Conservation (phyloP, 805 yeast genomes). For the Vanderwaltozyma tropicalis region DNA sequence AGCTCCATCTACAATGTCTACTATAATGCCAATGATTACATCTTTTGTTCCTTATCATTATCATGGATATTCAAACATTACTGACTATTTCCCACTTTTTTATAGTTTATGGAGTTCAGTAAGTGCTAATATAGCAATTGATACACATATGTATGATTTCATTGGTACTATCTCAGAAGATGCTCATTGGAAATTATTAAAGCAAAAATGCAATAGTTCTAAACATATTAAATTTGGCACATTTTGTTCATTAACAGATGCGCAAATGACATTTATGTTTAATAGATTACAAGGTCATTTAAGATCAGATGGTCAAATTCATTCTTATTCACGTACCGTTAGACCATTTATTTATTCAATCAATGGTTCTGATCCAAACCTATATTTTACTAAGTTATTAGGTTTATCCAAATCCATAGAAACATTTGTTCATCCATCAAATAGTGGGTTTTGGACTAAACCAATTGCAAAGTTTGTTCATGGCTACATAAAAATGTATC, state of each 20-base stretch:
- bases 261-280: conserved; percentile 51
- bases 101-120: conserved; percentile 65
- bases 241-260: conserved; percentile 53
- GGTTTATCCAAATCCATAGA: conserved; percentile 57
- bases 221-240: conserved; percentile 24
- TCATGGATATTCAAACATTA: conserved; percentile 31
- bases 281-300: conserved; percentile 40
- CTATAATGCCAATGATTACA: conserved; percentile 42
- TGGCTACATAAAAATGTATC: conserved; percentile 49
- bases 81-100: conserved; percentile 52
- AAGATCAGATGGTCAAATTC: conserved; percentile 28
- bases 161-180: conserved; percentile 51
- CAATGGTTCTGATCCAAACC: conserved; percentile 37
- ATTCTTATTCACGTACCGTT: conserved; percentile 41
- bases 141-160: conserved; percentile 55
- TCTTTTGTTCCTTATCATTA: conserved; percentile 41
- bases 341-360: conserved; percentile 45
- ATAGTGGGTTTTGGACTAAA: conserved; percentile 79
- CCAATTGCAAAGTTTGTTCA: conserved; percentile 57
- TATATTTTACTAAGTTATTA: conserved; percentile 40
- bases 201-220: conserved; percentile 10
- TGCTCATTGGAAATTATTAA: conserved; percentile 27
- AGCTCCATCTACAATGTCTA: conserved; percentile 42
- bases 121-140: conserved; percentile 40
- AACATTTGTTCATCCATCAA: conserved; percentile 87